Evolutionary conservation across 1,284 basidiomycete species (phyloP).

Genomic region (Clitocybe nebularis): DNA sequence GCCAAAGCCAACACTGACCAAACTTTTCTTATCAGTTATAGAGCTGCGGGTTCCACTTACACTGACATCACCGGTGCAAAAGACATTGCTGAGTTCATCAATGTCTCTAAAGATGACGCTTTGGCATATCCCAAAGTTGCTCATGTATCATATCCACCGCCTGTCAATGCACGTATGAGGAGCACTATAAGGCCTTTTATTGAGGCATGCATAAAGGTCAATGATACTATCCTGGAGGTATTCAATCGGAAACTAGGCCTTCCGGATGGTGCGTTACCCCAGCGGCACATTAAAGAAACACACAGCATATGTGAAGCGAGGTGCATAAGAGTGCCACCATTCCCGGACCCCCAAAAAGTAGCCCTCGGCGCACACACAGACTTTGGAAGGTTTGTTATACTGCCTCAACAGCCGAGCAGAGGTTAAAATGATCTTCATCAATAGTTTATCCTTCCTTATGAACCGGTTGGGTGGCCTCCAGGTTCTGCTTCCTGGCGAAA

Average conservation of each 20-base stretch:
- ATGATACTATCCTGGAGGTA: conserved; percentile 40
- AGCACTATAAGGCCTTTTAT: conserved; percentile 42
- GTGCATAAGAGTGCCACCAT: conserved; percentile 42
- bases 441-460: conserved; percentile 41
- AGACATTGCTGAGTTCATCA: conserved; percentile 56
- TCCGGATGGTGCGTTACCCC: conserved; percentile 39
- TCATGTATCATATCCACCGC: conserved; percentile 44
- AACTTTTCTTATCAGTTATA: conserved; percentile 37
- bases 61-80: conserved; percentile 42
- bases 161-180: conserved; percentile 41
- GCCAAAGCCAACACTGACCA: neutral
- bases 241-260: conserved; percentile 50
- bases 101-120: conserved; percentile 52
- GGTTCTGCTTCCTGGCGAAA: conserved; percentile 47
- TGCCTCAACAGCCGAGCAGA: conserved; percentile 10
- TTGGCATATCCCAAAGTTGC: conserved; percentile 41
- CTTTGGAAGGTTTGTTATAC: conserved; percentile 40
- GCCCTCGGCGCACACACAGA: conserved; percentile 44
- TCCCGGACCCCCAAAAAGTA: conserved; percentile 25
- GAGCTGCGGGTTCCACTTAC: conserved; percentile 46
- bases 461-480: conserved; percentile 62
- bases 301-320: conserved; percentile 50
- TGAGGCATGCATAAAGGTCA: conserved; percentile 41
- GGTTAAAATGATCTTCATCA: neutral
- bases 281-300: conserved; percentile 36